These are phyloP conservation scores for Larix sibirica DNA, from an alignment of 83 land plant genomes.

Conservation along the genomic window DNA sequence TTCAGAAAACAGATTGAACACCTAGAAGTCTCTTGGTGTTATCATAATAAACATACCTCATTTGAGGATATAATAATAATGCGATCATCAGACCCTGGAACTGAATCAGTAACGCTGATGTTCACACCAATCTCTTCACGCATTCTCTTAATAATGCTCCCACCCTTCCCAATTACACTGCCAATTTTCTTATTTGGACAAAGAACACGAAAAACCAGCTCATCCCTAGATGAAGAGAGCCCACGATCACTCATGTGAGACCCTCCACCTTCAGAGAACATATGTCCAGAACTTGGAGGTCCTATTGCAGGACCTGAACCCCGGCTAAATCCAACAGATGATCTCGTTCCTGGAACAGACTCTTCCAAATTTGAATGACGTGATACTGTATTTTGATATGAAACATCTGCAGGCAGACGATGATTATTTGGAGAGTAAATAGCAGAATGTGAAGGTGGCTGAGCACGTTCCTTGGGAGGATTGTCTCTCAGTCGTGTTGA, in stretches of 20 bases:
- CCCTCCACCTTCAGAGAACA: slow-evolving; percentile 25
- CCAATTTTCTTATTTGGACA: slow-evolving; percentile 75
- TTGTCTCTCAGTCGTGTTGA: slow-evolving; percentile 73
- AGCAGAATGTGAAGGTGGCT: slow-evolving; percentile 37
- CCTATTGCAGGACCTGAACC: slow-evolving; percentile 24
- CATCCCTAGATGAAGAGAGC: slow-evolving; percentile 47
- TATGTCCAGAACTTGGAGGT: slow-evolving; percentile 38
- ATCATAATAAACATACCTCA: slow-evolving; percentile 40
- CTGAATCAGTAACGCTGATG: slow-evolving; percentile 57
- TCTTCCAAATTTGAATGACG: slow-evolving; percentile 31
- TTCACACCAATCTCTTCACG: slow-evolving; percentile 76
- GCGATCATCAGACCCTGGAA: slow-evolving; percentile 60
- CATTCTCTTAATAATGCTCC: slow-evolving; percentile 59
- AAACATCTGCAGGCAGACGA: slow-evolving; percentile 55
- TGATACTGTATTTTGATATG: slow-evolving; percentile 19
- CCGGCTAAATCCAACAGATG: slow-evolving; percentile 17
- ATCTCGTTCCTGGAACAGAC: slow-evolving; percentile 16
- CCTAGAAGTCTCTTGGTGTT: too few species aligned
- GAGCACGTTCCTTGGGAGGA: slow-evolving; percentile 67
- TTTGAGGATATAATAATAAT: slow-evolving; percentile 59
- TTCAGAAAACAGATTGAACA: too few species aligned
- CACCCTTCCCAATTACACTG: slow-evolving; percentile 55
- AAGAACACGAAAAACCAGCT: slow-evolving; percentile 67
- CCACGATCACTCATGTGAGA: slow-evolving; percentile 22
- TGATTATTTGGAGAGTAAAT: slow-evolving; percentile 51